A percentile compares a stretch with the other conserved stretches of the same genome.
These are phyloP conservation scores for Trichoderma koningiopsis DNA, from an alignment of 2,329 filamentous ascomycete genomes.

Conservation along the genomic window DNA sequence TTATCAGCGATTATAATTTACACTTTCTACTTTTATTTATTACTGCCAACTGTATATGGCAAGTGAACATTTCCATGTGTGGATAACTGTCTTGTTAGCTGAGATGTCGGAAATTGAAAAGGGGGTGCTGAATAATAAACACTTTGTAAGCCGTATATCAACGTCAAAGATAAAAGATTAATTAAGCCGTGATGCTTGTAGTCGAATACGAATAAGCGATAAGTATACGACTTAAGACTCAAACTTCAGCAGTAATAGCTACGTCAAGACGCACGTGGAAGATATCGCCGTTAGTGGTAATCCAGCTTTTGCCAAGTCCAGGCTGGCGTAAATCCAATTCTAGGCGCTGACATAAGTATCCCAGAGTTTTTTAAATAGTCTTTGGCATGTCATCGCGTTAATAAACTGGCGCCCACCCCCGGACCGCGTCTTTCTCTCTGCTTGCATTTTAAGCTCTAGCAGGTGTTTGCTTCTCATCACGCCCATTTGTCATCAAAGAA, in stretches of 20 bases:
- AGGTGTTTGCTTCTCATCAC: neutral
- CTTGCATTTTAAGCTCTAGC: neutral
- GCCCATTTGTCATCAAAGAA: neutral
- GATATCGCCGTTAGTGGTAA: too few species aligned
- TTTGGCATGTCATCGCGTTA: neutral
- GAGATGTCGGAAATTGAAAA: too few species aligned
- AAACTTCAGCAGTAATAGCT: neutral
- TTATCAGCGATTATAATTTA: too few species aligned
- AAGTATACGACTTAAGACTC: neutral
- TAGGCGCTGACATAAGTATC: neutral
- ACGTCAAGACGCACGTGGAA: neutral
- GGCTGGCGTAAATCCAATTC: neutral
- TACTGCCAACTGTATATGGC: too few species aligned
- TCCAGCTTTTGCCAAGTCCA: neutral
- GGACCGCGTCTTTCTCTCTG: neutral
- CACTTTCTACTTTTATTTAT: too few species aligned
- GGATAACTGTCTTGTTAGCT: too few species aligned
- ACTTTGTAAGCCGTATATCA: neutral
- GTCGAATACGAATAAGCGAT: neutral
- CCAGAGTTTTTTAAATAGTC: neutral
- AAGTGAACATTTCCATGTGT: too few species aligned
- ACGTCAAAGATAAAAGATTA: neutral
- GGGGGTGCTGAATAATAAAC: too few species aligned
- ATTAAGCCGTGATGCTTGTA: neutral
- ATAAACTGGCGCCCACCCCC: neutral